Conservation (phyloP, 495 filamentous ascomycete genomes). For the Bacidia gigantensis region DNA sequence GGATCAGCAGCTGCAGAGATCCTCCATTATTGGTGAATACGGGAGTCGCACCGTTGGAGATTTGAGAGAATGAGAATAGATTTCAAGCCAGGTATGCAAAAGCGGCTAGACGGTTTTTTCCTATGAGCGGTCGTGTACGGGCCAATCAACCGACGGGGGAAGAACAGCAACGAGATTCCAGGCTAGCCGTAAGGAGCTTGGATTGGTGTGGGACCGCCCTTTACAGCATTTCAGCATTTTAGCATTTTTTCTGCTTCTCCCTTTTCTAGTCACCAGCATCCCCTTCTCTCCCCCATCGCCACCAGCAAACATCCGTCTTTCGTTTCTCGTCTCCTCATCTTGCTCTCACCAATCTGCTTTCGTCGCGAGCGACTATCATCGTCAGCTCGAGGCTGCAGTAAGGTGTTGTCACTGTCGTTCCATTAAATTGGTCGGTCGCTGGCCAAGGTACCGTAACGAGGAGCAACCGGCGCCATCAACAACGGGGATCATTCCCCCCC, state of each 20-base stretch:
- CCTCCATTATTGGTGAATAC: too few relatives aligned
- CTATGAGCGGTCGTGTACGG: neutral
- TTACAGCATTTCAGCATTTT: neutral
- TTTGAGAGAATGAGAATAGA: too few relatives aligned
- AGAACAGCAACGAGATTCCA: neutral
- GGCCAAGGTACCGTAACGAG: constrained; percentile 14
- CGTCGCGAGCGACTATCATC: constrained; percentile 14
- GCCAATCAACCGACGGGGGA: neutral
- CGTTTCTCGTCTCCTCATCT: constrained; percentile 22
- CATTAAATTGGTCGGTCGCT: neutral
- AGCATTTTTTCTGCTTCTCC: constrained; percentile 18
- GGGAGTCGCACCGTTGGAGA: too few relatives aligned
- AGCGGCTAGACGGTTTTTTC: too few relatives aligned
- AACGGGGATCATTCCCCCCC: constrained; percentile 10
- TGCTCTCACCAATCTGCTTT: neutral
- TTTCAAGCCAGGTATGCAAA: too few relatives aligned
- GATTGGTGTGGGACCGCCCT: neutral
- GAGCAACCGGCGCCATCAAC: constrained; percentile 20
- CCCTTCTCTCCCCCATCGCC: constrained; percentile 8
- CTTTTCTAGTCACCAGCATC: constrained; percentile 14
- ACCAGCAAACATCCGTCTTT: constrained; percentile 13
- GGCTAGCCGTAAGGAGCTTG: neutral
- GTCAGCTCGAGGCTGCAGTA: constrained; percentile 7
- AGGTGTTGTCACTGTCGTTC: neutral
- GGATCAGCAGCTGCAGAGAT: too few relatives aligned